These are phyloP conservation scores for Neurospora sp. DNA, from an alignment of 495 filamentous ascomycete species.

Conservation along the genomic window DNA sequence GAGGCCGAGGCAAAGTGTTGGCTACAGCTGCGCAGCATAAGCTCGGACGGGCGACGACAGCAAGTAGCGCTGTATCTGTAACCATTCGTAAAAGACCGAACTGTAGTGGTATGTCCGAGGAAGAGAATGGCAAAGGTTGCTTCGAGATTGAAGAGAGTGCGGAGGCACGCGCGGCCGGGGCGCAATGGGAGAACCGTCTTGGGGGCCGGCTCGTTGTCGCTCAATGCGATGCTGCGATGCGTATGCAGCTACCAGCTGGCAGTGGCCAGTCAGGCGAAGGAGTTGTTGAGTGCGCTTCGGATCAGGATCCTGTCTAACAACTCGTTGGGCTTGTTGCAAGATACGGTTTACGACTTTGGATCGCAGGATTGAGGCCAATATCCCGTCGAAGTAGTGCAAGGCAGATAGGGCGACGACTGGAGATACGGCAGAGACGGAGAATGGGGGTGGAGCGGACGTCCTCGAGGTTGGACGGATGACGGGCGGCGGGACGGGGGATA, in stretches of 20 bases:
- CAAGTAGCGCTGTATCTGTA: not conserved
- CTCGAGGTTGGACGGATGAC: not conserved
- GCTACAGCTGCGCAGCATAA: constrained; percentile 3
- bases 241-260: not conserved
- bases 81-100: constrained; percentile 7
- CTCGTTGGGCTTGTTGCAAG: not conserved
- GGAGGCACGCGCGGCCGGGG: not conserved
- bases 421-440: not conserved
- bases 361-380: not conserved
- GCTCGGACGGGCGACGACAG: constrained; percentile 3
- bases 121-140: not conserved
- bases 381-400: not conserved
- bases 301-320: not conserved
- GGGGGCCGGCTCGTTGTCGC: not conserved
- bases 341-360: not conserved
- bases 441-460: not conserved
- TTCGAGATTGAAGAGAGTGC: not conserved
- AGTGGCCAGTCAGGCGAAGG: not conserved
- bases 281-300: not conserved
- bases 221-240: not conserved
- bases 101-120: not conserved
- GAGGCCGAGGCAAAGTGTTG: constrained; percentile 1
- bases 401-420: not conserved
- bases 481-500: not conserved
- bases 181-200: not conserved